Evolutionary conservation across 768 basidiomycete species (phyloP).

Genomic region (Mycena haematopus): DNA sequence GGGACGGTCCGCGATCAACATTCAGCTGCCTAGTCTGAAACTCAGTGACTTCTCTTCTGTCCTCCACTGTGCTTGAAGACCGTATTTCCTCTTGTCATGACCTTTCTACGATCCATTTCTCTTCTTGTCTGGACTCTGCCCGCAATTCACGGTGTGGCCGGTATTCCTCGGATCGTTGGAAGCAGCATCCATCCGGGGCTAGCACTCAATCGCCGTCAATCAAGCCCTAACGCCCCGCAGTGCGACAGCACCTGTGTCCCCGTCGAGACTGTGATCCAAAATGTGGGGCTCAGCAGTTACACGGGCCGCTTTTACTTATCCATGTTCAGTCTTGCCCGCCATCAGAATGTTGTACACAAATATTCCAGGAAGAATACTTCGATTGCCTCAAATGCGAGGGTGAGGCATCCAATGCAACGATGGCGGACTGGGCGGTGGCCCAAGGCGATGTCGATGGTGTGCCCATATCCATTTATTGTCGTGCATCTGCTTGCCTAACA

Average conservation of each 20-base stretch:
- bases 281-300: background rate
- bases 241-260: conserved; percentile 42
- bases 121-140: conserved; percentile 3
- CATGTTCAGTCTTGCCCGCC: conserved; percentile 36
- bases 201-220: conserved; percentile 31
- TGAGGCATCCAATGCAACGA: conserved; percentile 32
- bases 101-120: conserved; percentile 4
- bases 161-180: too few relatives aligned
- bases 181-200: background rate
- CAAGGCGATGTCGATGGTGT: conserved; percentile 46
- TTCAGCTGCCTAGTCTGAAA: too few relatives aligned
- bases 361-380: conserved; percentile 48
- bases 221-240: conserved; percentile 32
- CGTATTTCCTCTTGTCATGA: conserved; percentile 4
- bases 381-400: conserved; percentile 51
- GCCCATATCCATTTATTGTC: conserved; percentile 13
- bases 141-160: conserved; percentile 6
- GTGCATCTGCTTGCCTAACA: background rate
- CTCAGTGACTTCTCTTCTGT: background rate
- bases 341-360: conserved; percentile 44
- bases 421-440: conserved; percentile 36
- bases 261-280: conserved; percentile 30
- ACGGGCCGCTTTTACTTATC: background rate
- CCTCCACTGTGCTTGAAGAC: background rate
- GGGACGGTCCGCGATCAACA: too few relatives aligned